Evolutionary conservation across 1,284 basidiomycete genomes (phyloP), one percentile per base, ranked within the genome.

Genomic region (Tilletiaria anomala): DNA sequence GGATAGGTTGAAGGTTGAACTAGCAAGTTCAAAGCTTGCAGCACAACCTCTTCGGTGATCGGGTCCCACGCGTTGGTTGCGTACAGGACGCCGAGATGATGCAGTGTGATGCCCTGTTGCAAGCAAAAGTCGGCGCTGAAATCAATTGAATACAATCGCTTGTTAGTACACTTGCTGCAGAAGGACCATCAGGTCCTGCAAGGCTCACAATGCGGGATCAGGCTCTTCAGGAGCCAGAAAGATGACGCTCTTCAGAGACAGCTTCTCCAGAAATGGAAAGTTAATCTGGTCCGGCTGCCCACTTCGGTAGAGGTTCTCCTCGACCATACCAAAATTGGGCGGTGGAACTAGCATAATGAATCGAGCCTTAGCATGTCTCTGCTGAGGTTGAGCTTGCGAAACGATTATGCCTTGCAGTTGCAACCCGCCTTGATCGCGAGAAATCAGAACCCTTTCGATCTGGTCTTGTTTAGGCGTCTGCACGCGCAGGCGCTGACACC

Each of bases 151-250:
- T n/a, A n/a, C n/a, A n/a, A n/a, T n/a, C n/a, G n/a, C n/a, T n/a
- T n/a, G n/a, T n/a, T 31, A 23, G 2, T 12, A 21, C 19, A 20
- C n/a, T 17, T 5, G 32, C 17, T 16, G 20, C 4, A 5, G 32
- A 34, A 32, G 14, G 32, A 34, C 17, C 20, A n/a, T n/a, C n/a
- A n/a, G n/a, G n/a, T n/a, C n/a, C n/a, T n/a, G n/a, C n/a, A n/a
- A n/a, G 21, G 55, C 71, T 47, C 39, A 72, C 72, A 74, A 70
- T 32, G 69, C 68, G 2, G 70, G 65, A 6, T 70, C 68, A 0
- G 73, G 72, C 37, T 73, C 71, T 52, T 75, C 72, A 1, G 73
- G 72, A 0, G 73, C 73, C 3, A 74, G 69, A 72, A 72, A 75
- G 47, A 74, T 70, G 39, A 74, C 68, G 3, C 67, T 70, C 44